Evolutionary conservation across 345 rosid species (phyloP), one percentile per base, ranked within the genome.

Genomic region (Clarkia xantiana): DNA sequence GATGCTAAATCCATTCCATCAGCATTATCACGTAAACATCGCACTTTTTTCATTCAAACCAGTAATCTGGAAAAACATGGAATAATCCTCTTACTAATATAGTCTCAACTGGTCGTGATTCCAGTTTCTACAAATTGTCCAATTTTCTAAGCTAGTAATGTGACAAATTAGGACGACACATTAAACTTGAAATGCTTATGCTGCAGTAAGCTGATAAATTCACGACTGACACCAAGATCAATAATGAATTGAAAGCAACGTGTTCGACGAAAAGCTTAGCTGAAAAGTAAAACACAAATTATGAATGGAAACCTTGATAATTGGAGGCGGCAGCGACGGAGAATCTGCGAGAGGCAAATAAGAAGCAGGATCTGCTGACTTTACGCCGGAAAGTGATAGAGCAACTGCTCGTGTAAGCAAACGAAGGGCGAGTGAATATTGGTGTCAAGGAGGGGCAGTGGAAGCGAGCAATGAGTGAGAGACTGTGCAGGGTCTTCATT

Each of bases 281-380:
- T 23, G 51, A 49, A 16, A 22, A 40, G 17, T 48, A 11, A 16
- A 9, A 4, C 11, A 6, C 2, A 7, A 0, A 48, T 4, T 22
- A 20, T 18, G 39, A 19, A 22, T 38, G 46, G 2, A 20, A 45
- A 57, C 61, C 61, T 47, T 51, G 38, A 47, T 46, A 48, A 29
- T 0, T 43, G 40, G 54, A 40, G 46, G 54, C 44, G 17, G 61
- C 54, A 43, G 36, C 22, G 4, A 49, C 42, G 45, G 53, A 47
- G 47, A 57, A 57, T 34, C 20, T 42, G 15, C 61, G 53, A 38
- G 54, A 18, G 34, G 23, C 9, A 41, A 57, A 49, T 54, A 42
- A 40, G 34, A 34, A 10, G 40, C 17, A 57, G 54, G 40, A 0
- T 11, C 51, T 29, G 11, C 49, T n/a, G 18, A 20, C 40, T 13